Evolutionary conservation across 208 protist genomes (phyloP).

Genomic region (Leishmania mexicana): DNA sequence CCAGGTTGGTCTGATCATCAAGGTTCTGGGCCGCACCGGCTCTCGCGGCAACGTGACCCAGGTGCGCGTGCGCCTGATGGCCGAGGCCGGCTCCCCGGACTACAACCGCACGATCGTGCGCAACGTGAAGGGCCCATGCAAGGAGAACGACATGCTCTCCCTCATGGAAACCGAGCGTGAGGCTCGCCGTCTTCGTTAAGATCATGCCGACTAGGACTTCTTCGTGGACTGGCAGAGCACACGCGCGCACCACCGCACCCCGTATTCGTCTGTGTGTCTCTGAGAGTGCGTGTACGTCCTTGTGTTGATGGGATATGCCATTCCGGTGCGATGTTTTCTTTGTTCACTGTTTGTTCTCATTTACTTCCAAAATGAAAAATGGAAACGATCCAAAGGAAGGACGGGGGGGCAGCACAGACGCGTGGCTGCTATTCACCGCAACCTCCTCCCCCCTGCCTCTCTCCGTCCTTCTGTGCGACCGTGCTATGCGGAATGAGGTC

Average conservation of each 20-base stretch:
- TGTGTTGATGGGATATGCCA: background rate
- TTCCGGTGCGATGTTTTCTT: background rate
- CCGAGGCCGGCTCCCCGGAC: slow-evolving; percentile 86
- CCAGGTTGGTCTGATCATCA: slow-evolving; percentile 97
- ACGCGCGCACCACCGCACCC: background rate
- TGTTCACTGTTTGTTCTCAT: background rate
- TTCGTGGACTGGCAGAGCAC: background rate
- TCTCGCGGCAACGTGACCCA: slow-evolving; percentile 99
- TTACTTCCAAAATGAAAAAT: background rate
- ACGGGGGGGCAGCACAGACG: background rate
- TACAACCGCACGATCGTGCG: slow-evolving; percentile 97
- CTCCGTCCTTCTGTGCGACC: background rate
- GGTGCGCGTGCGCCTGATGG: slow-evolving; percentile 96
- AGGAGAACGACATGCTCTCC: slow-evolving; percentile 98
- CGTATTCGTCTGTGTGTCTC: background rate
- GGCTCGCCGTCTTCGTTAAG: slow-evolving; percentile 94
- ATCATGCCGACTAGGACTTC: background rate
- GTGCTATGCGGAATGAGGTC: background rate
- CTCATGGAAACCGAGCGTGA: slow-evolving; percentile 99
- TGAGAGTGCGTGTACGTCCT: background rate
- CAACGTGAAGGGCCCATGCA: slow-evolving; percentile 99
- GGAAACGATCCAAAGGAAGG: background rate
- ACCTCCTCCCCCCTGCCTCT: background rate
- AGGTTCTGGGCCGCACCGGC: slow-evolving; percentile 99
- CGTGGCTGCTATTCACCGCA: background rate